phyloP scores from a whole-genome alignment of 2,329 filamentous ascomycete species.

The Bipolaris bicolor region DNA sequence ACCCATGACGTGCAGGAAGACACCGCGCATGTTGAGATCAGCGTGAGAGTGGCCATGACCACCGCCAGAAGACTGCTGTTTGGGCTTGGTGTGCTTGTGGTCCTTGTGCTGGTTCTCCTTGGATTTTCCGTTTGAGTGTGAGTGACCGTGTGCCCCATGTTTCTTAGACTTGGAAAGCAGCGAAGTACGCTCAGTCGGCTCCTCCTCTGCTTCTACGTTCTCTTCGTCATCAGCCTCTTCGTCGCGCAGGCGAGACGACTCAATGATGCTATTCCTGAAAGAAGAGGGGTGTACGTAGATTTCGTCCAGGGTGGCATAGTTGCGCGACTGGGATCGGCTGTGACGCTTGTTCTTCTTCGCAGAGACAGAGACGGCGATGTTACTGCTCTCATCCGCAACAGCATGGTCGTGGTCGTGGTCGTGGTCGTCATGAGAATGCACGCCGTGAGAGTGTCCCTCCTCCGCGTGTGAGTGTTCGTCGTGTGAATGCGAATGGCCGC shows the following conservation, averaged over 20 bases:
- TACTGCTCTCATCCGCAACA: constrained; percentile 63
- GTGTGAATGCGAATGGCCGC: constrained; percentile 59
- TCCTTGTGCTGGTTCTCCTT: constrained; percentile 60
- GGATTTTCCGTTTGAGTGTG: constrained; percentile 20
- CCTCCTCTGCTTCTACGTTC: constrained; percentile 51
- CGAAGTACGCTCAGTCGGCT: constrained; percentile 48
- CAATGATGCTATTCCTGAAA: constrained; percentile 91
- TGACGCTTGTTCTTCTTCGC: constrained; percentile 59
- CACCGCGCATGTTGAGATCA: constrained; percentile 92
- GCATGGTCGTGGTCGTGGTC: constrained; percentile 45
- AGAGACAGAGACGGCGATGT: constrained; percentile 55
- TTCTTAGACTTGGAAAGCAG: constrained; percentile 45
- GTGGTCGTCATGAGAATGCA: constrained; percentile 46
- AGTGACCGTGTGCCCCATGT: constrained; percentile 20
- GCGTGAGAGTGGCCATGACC: constrained; percentile 78
- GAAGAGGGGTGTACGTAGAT: constrained; percentile 87
- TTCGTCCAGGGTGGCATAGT: constrained; percentile 65
- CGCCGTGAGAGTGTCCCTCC: constrained; percentile 57
- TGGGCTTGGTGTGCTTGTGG: constrained; percentile 83
- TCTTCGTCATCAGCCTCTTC: constrained; percentile 62
- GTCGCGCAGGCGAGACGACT: constrained; percentile 70
- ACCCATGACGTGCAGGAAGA: constrained; percentile 74
- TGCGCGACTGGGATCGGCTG: constrained; percentile 64
- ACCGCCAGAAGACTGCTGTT: constrained; percentile 63
- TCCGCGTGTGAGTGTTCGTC: constrained; percentile 56